These are phyloP conservation scores for Coemansia sp. DNA, from an alignment of 192 early-diverging fungal genomes.

Conservation along the genomic window DNA sequence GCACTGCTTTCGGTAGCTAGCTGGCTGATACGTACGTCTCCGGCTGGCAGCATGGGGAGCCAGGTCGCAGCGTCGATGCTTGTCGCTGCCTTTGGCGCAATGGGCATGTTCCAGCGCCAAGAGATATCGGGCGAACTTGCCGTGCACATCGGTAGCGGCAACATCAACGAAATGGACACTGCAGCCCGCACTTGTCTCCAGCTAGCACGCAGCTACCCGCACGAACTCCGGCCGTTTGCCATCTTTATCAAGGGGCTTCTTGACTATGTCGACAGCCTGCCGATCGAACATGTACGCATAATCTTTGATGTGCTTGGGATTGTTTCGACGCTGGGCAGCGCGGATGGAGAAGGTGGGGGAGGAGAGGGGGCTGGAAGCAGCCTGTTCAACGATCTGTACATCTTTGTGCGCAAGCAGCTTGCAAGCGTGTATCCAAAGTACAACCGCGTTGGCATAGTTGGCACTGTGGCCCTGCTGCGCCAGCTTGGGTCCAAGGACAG, in stretches of 20 bases:
- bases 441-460: constrained; percentile 76
- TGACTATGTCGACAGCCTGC: constrained; percentile 72
- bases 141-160: constrained; percentile 76
- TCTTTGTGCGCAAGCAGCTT: constrained; percentile 77
- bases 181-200: constrained; percentile 60
- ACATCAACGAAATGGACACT: constrained; percentile 64
- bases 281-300: constrained; percentile 63
- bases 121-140: constrained; percentile 79
- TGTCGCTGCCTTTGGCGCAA: constrained; percentile 34
- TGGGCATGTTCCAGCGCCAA: constrained; percentile 72
- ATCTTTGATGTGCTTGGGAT: constrained; percentile 70
- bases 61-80: constrained; percentile 29
- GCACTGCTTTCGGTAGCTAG: constrained; percentile 63
- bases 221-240: constrained; percentile 61
- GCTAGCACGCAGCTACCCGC: constrained; percentile 56
- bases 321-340: constrained; percentile 45
- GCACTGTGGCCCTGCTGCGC: constrained; percentile 65
- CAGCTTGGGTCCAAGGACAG: constrained; percentile 58
- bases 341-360: constrained; percentile 5
- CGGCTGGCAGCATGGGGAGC: constrained; percentile 53
- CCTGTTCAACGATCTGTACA: constrained; percentile 72
- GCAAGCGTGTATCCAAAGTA: constrained; percentile 64
- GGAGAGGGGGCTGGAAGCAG: constrained; percentile 34
- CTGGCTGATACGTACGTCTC: constrained; percentile 56
- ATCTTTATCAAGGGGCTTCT: constrained; percentile 73